Evolutionary conservation across 2,329 filamentous ascomycete species (phyloP), one percentile per base, ranked within the genome.

Genomic region (Epichloe brachyelytri): DNA sequence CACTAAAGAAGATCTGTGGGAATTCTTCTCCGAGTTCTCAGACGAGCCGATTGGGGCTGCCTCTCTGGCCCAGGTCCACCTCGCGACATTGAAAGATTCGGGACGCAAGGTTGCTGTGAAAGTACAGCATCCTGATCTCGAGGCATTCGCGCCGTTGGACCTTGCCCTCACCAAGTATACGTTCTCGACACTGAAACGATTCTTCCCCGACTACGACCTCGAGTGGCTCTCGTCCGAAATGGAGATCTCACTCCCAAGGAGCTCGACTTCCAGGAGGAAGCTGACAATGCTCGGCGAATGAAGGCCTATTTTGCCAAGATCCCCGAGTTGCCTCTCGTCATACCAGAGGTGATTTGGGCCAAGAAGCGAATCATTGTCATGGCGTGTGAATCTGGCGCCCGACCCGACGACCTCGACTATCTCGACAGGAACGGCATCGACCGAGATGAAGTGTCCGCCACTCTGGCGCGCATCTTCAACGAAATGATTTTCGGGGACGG

Each of bases 401-500:
- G 93, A 19, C 85, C 89, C 2, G 93, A 98, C 65, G 91, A 98
- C 63, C 77, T 97, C 1, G 80, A 80, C 15, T 97, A 86, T 63
- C 74, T 98, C 3, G 93, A 97, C 65, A 72, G 76, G 6, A 86
- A 94, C 64, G 78, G 80, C 52, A 98, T 98, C 63, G 88, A 95
- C 66, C 82, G 93, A 19, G 93, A 97, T 63, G 91, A 97, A 67
- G 93, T 98, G 5, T 95, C 90, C 0, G 90, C 91, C 1, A 86
- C 89, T 0, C 74, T 98, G 4, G 85, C 93, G 0, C 82, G 84
- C 53, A 88, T 98, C 53, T 98, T 98, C 77, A 98, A 98, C 72
- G 90, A 97, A 65, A 98, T 98, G 93, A 96, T 98, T 58, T 98
- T 98, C 58, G 90, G 91, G 46, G 79, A 83, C 49, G 78, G 84